These are phyloP conservation scores for Quercus lobata DNA, from an alignment of 331 rosid species.

Conservation along the genomic window DNA sequence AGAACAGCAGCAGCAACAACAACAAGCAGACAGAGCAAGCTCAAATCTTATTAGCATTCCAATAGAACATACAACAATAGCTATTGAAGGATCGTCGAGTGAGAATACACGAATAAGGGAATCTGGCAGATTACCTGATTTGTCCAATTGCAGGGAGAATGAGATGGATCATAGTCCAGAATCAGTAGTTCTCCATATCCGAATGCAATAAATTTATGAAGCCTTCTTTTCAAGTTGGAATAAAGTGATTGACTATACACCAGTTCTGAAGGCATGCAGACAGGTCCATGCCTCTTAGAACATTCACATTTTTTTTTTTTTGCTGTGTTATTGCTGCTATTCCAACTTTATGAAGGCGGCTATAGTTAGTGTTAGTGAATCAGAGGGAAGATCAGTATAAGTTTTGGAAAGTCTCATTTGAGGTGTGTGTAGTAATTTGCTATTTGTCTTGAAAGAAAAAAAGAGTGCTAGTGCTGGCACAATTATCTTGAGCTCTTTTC, in stretches of 20 bases:
- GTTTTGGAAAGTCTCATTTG: neutral
- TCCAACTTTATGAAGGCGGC: neutral
- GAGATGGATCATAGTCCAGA: conserved; percentile 1
- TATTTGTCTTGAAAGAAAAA: neutral
- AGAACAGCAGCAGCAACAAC: conserved; percentile 11
- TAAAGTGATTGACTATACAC: neutral
- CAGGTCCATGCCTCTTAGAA: neutral
- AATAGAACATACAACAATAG: neutral
- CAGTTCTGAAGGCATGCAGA: neutral
- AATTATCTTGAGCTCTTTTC: neutral
- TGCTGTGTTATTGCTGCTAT: neutral
- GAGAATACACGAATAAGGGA: neutral
- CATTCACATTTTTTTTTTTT: neutral
- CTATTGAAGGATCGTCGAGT: conserved; percentile 11
- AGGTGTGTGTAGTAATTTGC: neutral
- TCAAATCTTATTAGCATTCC: neutral
- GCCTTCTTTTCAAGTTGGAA: neutral
- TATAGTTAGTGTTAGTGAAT: neutral
- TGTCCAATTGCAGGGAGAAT: neutral
- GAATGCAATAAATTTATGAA: neutral
- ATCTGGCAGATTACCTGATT: neutral
- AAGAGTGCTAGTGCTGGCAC: neutral
- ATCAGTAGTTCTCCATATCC: conserved; percentile 23
- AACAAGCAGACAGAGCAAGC: neutral
- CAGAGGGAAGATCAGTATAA: neutral